Conservation (phyloP, 768 basidiomycete species). For the Tulasnella sp. region DNA sequence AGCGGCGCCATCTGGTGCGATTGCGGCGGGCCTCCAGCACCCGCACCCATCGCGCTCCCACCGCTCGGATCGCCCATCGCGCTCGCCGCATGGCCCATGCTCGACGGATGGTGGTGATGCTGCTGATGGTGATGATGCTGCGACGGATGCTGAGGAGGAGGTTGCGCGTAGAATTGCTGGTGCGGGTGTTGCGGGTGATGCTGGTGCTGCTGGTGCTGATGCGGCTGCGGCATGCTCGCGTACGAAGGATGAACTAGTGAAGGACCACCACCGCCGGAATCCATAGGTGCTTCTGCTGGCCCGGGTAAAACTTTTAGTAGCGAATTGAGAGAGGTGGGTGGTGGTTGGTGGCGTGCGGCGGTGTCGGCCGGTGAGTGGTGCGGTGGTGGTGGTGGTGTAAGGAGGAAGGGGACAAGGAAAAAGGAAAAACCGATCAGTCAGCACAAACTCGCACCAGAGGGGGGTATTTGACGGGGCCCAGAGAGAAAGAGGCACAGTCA, state of each 20-base stretch:
- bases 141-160: neutral
- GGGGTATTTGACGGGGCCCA: neutral
- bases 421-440: neutral
- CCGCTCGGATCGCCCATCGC: neutral
- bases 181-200: neutral
- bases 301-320: constrained; percentile 6
- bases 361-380: neutral
- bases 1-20: neutral
- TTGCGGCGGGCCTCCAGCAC: neutral
- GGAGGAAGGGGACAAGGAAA: neutral
- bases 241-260: constrained; percentile 4
- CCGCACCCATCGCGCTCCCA: neutral
- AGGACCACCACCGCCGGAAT: neutral
- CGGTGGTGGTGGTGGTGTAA: neutral
- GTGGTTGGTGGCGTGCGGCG: neutral
- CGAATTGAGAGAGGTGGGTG: neutral
- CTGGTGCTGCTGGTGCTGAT: neutral
- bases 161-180: constrained; percentile 18
- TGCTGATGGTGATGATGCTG: constrained; percentile 9
- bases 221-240: neutral
- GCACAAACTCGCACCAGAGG: neutral
- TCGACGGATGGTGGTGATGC: neutral
- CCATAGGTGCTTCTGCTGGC: constrained; percentile 9
- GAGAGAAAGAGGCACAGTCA: neutral
- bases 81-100: neutral